Percentiles rank a stretch among this genome's conserved stretches.
Conservation (phyloP, 106 monocot species). For the Posidonia australis region DNA sequence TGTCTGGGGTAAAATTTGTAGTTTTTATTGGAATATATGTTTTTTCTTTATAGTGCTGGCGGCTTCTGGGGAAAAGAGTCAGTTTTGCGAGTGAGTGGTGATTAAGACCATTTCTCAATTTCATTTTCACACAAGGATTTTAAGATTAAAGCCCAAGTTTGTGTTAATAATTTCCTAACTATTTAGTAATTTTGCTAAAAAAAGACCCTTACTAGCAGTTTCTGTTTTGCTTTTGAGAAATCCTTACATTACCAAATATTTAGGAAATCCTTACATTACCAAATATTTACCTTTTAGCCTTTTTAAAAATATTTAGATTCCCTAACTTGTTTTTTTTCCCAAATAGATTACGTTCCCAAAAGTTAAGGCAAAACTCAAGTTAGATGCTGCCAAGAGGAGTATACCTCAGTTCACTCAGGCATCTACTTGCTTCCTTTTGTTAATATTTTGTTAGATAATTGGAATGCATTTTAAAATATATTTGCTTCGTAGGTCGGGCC, state of each 20-base stretch:
- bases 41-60: background rate
- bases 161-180: too few species aligned
- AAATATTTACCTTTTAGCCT: too few species aligned
- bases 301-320: too few species aligned
- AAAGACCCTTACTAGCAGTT: too few species aligned
- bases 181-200: too few species aligned
- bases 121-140: background rate
- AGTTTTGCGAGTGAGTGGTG: background rate
- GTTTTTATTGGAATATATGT: background rate
- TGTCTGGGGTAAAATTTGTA: conserved; percentile 70
- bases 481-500: conserved; percentile 49
- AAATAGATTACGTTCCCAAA: conserved; percentile 65
- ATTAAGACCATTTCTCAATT: background rate
- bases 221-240: too few species aligned
- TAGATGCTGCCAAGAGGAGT: conserved; percentile 40
- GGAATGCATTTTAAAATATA: background rate
- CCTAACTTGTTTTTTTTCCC: background rate
- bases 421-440: background rate
- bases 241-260: too few species aligned
- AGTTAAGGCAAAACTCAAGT: conserved; percentile 74
- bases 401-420: conserved; percentile 68
- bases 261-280: too few species aligned
- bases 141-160: too few species aligned
- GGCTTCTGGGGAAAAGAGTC: too few species aligned
- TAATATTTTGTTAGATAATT: background rate